These are phyloP conservation scores for Mucor circinelloides DNA, from an alignment of 371 early-diverging fungal species.

Conservation along the genomic window DNA sequence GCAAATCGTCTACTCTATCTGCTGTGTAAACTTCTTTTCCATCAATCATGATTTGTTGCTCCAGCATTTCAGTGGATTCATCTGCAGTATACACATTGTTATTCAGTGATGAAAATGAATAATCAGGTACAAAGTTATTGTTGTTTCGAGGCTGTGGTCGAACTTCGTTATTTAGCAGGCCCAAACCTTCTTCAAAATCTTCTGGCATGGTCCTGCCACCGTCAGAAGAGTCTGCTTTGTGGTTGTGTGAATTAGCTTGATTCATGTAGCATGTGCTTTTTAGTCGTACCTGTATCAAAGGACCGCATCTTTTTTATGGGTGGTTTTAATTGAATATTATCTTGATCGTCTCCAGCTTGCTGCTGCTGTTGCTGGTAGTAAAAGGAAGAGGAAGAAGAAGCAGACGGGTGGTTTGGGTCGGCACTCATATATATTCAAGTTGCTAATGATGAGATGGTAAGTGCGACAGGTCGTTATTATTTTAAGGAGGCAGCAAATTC, in stretches of 20 bases:
- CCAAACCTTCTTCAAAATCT: conserved; percentile 38
- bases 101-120: conserved; percentile 31
- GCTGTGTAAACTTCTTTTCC: background rate
- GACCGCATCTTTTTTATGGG: conserved; percentile 10
- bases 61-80: conserved; percentile 45
- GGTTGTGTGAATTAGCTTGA: background rate
- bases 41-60: background rate
- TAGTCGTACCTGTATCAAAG: conserved; percentile 22
- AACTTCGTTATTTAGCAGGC: conserved; percentile 9
- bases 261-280: background rate
- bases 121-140: conserved; percentile 16
- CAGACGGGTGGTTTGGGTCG: background rate
- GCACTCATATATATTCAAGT: background rate
- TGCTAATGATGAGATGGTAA: background rate
- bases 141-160: background rate
- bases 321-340: background rate
- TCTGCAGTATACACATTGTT: conserved; percentile 7
- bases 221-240: conserved; percentile 28
- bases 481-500: background rate
- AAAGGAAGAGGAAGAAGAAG: background rate
- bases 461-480: background rate
- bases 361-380: background rate
- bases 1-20: background rate
- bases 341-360: background rate
- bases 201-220: conserved; percentile 35